Percentiles rank a stretch among this genome's conserved stretches.
Conservation (phyloP, 805 yeast genomes). For the Barnettozyma populi region DNA sequence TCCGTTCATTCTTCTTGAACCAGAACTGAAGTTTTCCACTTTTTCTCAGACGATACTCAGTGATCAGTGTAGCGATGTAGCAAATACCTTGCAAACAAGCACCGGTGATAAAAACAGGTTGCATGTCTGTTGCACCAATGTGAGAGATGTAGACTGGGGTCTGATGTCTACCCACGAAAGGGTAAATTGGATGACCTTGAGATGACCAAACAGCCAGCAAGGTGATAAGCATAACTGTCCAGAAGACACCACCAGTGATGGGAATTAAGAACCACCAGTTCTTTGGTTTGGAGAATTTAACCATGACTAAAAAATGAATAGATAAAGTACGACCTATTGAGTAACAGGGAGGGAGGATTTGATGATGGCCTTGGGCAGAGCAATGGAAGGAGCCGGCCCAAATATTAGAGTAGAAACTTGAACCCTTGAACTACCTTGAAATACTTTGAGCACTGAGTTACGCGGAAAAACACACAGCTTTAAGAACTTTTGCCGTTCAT, state of each 20-base stretch:
- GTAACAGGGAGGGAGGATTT: no score
- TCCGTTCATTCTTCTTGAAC: constrained; percentile 34
- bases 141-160: constrained; percentile 72
- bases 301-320: no score
- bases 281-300: constrained; percentile 14
- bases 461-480: no score
- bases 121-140: constrained; percentile 80
- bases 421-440: no score
- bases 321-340: no score
- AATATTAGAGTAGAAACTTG: not conserved
- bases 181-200: constrained; percentile 72
- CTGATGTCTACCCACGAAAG: constrained; percentile 42
- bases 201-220: constrained; percentile 72
- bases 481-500: not conserved
- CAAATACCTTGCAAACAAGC: constrained; percentile 74
- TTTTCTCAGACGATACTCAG: constrained; percentile 60
- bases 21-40: constrained; percentile 43
- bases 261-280: constrained; percentile 56
- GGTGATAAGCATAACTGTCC: constrained; percentile 92
- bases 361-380: no score
- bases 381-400: not conserved
- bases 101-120: constrained; percentile 79
- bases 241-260: constrained; percentile 55
- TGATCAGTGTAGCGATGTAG: constrained; percentile 54
- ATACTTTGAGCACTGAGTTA: not conserved